Base-by-base conservation (phyloP, 805 yeast genomes). In the Torulaspora gathmanii region DNA sequence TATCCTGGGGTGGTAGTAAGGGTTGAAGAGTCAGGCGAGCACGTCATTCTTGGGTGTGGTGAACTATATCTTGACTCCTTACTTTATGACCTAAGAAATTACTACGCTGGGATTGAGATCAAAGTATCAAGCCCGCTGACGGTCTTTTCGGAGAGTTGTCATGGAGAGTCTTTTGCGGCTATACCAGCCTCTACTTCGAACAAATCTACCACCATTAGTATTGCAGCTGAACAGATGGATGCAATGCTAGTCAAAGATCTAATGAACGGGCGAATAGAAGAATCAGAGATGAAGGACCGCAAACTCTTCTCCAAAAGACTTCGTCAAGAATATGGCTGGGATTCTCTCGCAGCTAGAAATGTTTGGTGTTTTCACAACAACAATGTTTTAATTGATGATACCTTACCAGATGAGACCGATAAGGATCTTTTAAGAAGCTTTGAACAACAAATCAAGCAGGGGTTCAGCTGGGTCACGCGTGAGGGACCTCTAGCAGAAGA, bases 401-500 rank as follows among this genome's bases (percentile, higher is more conserved):
- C 95, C 0, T 58, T 90, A 2, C 74, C 82, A 0, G 80, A 72
- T 23, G 93, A 85, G 46, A 82, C 83, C 1, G 85, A 86, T 56
- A 80, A 79, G 57, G 65, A 67, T 20, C 42, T 67, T 9, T 55
- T 85, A 27, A 47, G 55, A 1, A 42, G 67, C 0, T 70, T 76
- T 23, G 81, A 78, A 49, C 80, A 77, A 5, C 70, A 79, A 2
- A 74, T 90, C 1, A 66, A 70, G 2, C 83, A 82, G 53, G 99
- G 98, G 0, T 93, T 91, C 66, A 74, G 77, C 55, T 86, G 95
- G 93, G 83, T 84, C 2, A 72, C 78, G 0, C 72, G 79, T 45
- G 95, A 86, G 56, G 99, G 99, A 0, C 99, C 99, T 0, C 69
- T 93, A n/a, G 80, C 95, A 50, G 95, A 85, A 49, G 96, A 88